A percentile compares a stretch with the other conserved stretches of the same genome.
Conservation (phyloP, 2,329 filamentous ascomycete species). For the Chrysoporthe austroafricana region DNA sequence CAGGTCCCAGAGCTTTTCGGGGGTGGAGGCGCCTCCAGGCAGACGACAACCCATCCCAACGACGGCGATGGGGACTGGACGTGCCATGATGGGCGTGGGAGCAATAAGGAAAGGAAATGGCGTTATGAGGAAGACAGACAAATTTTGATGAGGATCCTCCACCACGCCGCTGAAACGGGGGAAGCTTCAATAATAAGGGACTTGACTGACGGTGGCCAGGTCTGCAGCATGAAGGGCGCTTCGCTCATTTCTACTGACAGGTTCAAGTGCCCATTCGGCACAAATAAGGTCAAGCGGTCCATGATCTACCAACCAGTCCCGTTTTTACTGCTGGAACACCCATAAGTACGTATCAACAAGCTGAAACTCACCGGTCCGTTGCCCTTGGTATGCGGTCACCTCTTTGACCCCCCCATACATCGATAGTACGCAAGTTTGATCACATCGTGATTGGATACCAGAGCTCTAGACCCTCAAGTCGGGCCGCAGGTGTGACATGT, state of each 20-base stretch:
- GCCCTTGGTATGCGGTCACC: slow-evolving; percentile 7
- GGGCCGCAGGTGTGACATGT: slow-evolving; percentile 2
- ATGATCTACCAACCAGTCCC: not conserved
- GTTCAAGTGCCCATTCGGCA: not conserved
- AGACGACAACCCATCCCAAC: slow-evolving; percentile 17
- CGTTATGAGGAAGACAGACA: not conserved
- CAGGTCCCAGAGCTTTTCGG: slow-evolving; percentile 36
- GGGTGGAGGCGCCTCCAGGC: slow-evolving; percentile 13
- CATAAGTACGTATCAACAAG: not conserved
- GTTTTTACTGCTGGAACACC: not conserved
- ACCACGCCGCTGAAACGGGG: not conserved
- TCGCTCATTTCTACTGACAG: not conserved
- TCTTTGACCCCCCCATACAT: not conserved
- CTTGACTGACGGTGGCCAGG: not conserved
- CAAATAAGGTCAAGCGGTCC: not conserved
- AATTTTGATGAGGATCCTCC: not conserved
- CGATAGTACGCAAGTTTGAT: not conserved
- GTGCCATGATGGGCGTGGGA: slow-evolving; percentile 4
- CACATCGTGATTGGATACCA: not conserved
- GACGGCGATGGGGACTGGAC: slow-evolving; percentile 10
- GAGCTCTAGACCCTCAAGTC: not conserved
- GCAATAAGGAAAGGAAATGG: not conserved
- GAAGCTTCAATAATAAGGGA: not conserved
- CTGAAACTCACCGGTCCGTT: not conserved
- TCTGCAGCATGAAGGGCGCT: not conserved